Evolutionary conservation across 371 early-diverging fungal species (phyloP).

Genomic region (Circinella umbellata): DNA sequence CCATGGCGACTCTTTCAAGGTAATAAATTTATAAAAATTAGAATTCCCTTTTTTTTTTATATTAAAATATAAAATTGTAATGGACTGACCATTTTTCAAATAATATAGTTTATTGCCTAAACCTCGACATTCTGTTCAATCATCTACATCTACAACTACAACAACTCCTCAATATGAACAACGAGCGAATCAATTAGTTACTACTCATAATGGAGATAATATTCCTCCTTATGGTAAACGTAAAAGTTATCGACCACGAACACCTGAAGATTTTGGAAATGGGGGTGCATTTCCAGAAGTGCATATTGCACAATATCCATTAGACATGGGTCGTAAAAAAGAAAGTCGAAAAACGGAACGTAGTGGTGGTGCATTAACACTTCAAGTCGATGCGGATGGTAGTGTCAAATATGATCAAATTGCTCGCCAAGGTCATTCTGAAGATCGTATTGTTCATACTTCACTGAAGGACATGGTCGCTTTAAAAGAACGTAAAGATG

Average conservation of each 20-base stretch:
- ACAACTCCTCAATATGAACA: conserved; percentile 41
- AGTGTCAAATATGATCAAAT: conserved; percentile 91
- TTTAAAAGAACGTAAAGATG: conserved; percentile 74
- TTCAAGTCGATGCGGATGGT: conserved; percentile 90
- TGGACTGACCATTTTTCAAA: no score
- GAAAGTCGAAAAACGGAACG: conserved; percentile 39
- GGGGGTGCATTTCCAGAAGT: conserved; percentile 98
- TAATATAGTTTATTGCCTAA: conserved; percentile 49
- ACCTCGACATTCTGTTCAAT: conserved; percentile 36
- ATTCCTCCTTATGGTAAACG: conserved; percentile 87
- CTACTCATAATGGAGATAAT: conserved; percentile 40
- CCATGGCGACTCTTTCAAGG: conserved; percentile 41
- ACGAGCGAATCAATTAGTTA: conserved; percentile 40
- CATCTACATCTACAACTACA: conserved; percentile 23
- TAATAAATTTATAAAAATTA: conserved; percentile 11
- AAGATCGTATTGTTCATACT: conserved; percentile 80
- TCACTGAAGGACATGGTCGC: conserved; percentile 85
- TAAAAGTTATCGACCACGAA: conserved; percentile 77
- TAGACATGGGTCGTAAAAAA: conserved; percentile 90
- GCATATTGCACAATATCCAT: conserved; percentile 88
- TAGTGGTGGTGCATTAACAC: conserved; percentile 77
- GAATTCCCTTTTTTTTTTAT: background rate
- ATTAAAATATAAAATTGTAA: no score
- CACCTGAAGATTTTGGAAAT: conserved; percentile 90
- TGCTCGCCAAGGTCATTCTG: conserved; percentile 76